A percentile compares a stretch with the other conserved stretches of the same genome.
These are phyloP conservation scores for Gloeophyllum trabeum DNA, from an alignment of 768 basidiomycete genomes.

Conservation along the genomic window DNA sequence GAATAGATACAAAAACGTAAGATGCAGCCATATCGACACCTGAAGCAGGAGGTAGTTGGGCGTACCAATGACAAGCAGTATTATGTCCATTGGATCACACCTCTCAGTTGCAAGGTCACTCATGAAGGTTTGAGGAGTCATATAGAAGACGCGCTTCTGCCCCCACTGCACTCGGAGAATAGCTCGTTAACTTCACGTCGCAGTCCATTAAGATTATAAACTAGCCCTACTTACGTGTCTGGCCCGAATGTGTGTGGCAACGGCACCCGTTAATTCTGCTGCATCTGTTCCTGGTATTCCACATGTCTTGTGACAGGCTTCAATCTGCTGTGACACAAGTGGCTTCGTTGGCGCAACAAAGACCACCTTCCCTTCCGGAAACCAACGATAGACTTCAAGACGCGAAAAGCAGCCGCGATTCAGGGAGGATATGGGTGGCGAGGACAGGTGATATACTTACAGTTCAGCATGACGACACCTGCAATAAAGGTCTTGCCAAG, in stretches of 20 bases:
- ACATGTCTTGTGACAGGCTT: constrained; percentile 86
- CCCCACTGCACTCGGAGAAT: no score
- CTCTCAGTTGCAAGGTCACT: constrained; percentile 71
- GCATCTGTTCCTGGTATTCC: constrained; percentile 87
- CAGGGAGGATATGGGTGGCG: neutral
- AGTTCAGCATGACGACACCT: constrained; percentile 93
- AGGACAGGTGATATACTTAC: constrained; percentile 38
- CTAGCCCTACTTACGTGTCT: constrained; percentile 56
- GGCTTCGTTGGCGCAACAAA: constrained; percentile 97
- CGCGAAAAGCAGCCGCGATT: neutral
- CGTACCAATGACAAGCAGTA: constrained; percentile 82
- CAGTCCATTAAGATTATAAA: no score
- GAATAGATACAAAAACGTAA: neutral
- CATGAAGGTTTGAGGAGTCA: constrained; percentile 91
- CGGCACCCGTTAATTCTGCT: constrained; percentile 78
- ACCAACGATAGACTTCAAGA: constrained; percentile 79
- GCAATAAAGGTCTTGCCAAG: constrained; percentile 98
- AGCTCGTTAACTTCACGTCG: no score
- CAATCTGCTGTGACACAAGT: constrained; percentile 89
- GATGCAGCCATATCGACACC: no score
- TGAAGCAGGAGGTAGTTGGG: constrained; percentile 1
- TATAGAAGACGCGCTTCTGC: constrained; percentile 82
- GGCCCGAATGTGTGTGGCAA: constrained; percentile 37
- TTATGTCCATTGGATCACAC: constrained; percentile 71
- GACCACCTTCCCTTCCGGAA: constrained; percentile 82